These are phyloP conservation scores for Erodium chrysanthum DNA, from an alignment of 441 rosid genomes.

Conservation along the genomic window DNA sequence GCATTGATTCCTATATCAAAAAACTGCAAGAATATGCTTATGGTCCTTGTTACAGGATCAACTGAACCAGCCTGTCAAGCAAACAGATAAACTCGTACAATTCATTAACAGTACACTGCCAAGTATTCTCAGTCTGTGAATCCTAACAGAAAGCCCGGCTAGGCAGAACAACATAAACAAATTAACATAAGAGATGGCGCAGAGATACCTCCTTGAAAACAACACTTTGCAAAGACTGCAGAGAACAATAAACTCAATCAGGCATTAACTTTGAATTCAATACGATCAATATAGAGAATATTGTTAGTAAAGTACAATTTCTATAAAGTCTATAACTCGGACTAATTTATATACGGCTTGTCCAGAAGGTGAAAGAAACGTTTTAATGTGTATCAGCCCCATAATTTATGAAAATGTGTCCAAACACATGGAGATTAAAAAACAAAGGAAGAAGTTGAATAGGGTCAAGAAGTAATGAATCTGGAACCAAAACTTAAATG, in stretches of 20 bases:
- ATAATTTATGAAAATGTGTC: background rate
- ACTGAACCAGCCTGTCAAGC: constrained; percentile 82
- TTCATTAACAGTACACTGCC: constrained; percentile 8
- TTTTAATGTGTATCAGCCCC: background rate
- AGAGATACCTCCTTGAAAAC: constrained; percentile 87
- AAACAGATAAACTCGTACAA: constrained; percentile 19
- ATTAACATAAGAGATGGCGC: constrained; percentile 7
- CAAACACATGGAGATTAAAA: background rate
- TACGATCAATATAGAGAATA: background rate
- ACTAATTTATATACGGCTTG: background rate
- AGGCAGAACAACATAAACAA: background rate
- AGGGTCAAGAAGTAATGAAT: background rate
- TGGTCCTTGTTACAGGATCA: constrained; percentile 93
- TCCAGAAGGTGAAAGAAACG: background rate
- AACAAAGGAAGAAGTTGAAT: background rate
- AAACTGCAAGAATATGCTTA: constrained; percentile 85
- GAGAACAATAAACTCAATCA: constrained; percentile 25
- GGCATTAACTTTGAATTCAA: constrained; percentile 14
- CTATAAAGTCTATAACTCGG: background rate
- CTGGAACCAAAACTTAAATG: background rate
- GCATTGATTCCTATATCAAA: constrained; percentile 97
- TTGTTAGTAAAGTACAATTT: background rate
- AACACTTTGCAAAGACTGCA: constrained; percentile 99
- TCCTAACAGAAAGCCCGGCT: background rate
- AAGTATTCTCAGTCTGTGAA: constrained; percentile 10